These are phyloP conservation scores for Chlorella sp. DNA, from an alignment of 139 green algal species.

Conservation along the genomic window DNA sequence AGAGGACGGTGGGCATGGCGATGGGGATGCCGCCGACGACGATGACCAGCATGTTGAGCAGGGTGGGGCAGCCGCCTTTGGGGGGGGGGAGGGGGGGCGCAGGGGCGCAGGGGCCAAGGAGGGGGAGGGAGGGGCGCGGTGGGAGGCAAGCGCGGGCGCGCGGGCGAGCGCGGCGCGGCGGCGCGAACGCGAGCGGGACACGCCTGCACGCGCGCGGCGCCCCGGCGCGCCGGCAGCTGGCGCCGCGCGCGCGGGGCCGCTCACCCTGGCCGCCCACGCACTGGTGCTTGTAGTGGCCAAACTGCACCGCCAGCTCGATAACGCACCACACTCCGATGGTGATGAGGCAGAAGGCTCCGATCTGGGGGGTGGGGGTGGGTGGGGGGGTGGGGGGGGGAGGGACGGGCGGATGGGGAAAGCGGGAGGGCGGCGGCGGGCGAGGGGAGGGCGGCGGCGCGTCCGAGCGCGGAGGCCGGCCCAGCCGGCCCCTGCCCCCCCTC, in stretches of 20 bases:
- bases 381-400: no score
- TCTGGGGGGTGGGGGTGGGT: no score
- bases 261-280: conserved; percentile 67
- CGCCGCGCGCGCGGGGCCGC: conserved; percentile 16
- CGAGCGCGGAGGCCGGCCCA: no score
- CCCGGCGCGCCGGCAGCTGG: no score
- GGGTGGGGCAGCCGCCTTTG: conserved; percentile 73
- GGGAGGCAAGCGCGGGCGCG: no score
- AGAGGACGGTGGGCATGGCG: conserved; percentile 92
- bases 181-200: no score
- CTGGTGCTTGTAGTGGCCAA: conserved; percentile 66
- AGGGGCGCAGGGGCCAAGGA: conserved; percentile 1
- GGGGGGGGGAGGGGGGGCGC: neutral
- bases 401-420: no score
- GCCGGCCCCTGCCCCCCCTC: no score
- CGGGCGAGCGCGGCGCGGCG: no score
- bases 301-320: conserved; percentile 79
- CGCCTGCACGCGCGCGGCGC: no score
- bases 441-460: no score
- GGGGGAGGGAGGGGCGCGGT: neutral
- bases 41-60: conserved; percentile 90
- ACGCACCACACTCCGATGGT: conserved; percentile 67
- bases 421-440: no score
- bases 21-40: conserved; percentile 93
- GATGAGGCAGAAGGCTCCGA: conserved; percentile 80